Base-by-base conservation (phyloP, 1,284 basidiomycete species). In the Coniophora puteana region DNA sequence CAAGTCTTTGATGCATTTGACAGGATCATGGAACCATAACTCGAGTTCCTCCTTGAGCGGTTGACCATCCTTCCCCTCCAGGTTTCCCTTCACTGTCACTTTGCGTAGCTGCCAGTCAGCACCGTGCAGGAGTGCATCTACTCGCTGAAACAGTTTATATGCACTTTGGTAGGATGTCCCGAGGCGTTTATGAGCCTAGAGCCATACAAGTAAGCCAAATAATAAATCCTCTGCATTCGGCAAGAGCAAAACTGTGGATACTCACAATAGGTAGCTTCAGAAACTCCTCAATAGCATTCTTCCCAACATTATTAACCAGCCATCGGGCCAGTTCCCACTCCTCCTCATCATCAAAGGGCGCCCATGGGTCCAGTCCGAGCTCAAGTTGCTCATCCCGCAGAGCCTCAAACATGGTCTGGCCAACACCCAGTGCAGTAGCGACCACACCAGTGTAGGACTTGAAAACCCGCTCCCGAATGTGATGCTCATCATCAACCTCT, bases 1-100 rank as follows among this genome's bases (percentile, higher is more conserved):
- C 1, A 66, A 41, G 35, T 66, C 62, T 10, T 46, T 28, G n/a
- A 65, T 52, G 36, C 55, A 55, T 22, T 62, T 58, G 0, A 65
- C 51, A 27, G 59, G 55, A 40, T 66, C 50, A 1, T 61, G 48
- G 7, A 30, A 32, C 62, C 62, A 64, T 1, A 62, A 31, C 36
- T 65, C 58, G 1, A 59, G 35, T 4, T 46, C 47, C 35, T 59
- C 55, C 0, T n/a, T 36, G 20, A 49, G 25, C 0, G 21, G n/a
- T 4, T 51, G 23, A 5, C 44, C 45, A 26, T 51, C 39, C 7
- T 52, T 41, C 11, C 46, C 48, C 5, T 25, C 7, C 5, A 41
- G 13, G 36, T 59, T 50, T 0, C 61, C 62, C 20, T 31, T 36
- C 26, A 48, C 11, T 33, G 24, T 31, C 21, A 40, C 23, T 31